These are phyloP conservation scores for Sphaerulina vaccinii DNA, from an alignment of 2,329 filamentous ascomycete species.

Conservation along the genomic window DNA sequence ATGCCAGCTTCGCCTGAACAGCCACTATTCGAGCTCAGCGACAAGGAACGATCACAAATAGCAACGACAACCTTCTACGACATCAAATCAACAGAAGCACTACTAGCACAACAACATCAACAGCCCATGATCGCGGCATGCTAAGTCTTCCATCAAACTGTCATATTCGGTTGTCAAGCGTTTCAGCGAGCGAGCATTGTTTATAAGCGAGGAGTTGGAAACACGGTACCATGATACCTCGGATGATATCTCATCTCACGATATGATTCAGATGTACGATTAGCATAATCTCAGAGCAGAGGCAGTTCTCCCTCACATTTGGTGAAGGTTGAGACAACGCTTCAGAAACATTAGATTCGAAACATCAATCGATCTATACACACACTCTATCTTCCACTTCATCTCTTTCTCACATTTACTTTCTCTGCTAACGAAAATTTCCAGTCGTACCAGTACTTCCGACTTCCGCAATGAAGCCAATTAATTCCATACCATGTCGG, in stretches of 20 bases:
- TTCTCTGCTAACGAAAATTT: not conserved
- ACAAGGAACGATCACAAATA: slow-evolving; percentile 47
- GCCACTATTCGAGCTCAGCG: slow-evolving; percentile 45
- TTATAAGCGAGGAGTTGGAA: slow-evolving; percentile 23
- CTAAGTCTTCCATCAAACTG: slow-evolving; percentile 33
- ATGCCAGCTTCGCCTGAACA: slow-evolving; percentile 49
- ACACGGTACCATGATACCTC: slow-evolving; percentile 15
- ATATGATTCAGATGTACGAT: slow-evolving; percentile 9
- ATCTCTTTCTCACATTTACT: not conserved
- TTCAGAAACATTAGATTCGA: slow-evolving; percentile 11
- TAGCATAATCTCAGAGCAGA: not conserved
- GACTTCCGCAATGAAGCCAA: slow-evolving; percentile 7
- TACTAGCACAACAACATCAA: slow-evolving; percentile 40
- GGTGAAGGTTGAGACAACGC: slow-evolving; percentile 19
- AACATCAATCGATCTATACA: slow-evolving; percentile 9
- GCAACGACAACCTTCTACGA: slow-evolving; percentile 48
- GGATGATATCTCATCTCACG: slow-evolving; percentile 24
- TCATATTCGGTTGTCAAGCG: slow-evolving; percentile 27
- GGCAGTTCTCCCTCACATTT: slow-evolving; percentile 22
- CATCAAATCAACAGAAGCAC: slow-evolving; percentile 34
- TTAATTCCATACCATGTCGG: not conserved
- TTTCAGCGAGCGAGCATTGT: slow-evolving; percentile 28
- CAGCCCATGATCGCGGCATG: slow-evolving; percentile 43
- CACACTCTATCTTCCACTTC: not conserved
- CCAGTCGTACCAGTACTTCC: not conserved